Evolutionary conservation across 2,329 filamentous ascomycete genomes (phyloP).

Genomic region (Talaromyces sp.): DNA sequence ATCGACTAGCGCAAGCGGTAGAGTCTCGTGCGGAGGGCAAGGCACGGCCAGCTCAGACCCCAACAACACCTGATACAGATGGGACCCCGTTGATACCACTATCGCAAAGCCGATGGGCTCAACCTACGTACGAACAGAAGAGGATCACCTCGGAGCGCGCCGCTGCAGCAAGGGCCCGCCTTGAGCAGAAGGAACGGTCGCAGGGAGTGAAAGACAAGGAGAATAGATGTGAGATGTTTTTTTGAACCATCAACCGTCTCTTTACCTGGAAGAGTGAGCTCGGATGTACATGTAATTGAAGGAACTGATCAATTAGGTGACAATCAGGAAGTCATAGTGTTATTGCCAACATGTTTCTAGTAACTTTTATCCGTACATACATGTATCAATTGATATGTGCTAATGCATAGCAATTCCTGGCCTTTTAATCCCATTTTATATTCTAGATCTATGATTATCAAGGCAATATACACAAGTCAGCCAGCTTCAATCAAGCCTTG

Average conservation of each 20-base stretch:
- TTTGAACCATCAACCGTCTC: background rate
- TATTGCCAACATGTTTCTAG: background rate
- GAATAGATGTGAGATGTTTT: conserved; percentile 17
- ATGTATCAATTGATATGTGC: background rate
- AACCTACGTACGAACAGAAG: conserved; percentile 10
- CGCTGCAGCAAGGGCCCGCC: conserved; percentile 29
- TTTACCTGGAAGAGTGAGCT: background rate
- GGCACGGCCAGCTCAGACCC: background rate
- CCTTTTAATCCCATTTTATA: background rate
- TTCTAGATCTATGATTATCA: background rate
- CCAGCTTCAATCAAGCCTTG: conserved; percentile 34
- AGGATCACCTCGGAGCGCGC: conserved; percentile 25
- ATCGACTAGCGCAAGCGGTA: background rate
- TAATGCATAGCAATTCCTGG: background rate
- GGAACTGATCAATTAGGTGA: background rate
- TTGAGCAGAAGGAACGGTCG: conserved; percentile 23
- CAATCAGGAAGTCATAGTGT: background rate
- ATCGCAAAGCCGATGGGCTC: background rate
- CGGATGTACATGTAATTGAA: background rate
- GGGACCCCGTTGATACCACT: background rate
- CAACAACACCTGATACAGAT: background rate
- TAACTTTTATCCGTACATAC: background rate
- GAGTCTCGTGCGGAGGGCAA: background rate
- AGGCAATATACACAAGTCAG: background rate
- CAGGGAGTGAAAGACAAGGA: conserved; percentile 27